Conservation (phyloP, 176 grass and related monocot genomes). For the Avena eriantha region DNA sequence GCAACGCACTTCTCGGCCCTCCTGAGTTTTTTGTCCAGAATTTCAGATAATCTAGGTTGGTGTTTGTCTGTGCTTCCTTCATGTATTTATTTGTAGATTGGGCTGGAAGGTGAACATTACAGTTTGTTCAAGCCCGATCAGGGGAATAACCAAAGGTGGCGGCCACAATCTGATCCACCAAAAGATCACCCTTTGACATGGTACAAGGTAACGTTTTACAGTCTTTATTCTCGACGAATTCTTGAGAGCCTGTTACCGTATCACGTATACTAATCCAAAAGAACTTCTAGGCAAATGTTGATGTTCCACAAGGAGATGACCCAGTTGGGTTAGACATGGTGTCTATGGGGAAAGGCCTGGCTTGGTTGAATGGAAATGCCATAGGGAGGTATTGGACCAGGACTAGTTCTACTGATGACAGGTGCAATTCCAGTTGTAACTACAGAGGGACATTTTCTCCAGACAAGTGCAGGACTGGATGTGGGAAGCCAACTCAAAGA, state of each 20-base stretch:
- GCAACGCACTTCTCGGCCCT: not conserved
- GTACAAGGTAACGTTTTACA: slow-evolving; percentile 81
- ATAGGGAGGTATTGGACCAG: slow-evolving; percentile 85
- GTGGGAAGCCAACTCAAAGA: slow-evolving; percentile 89
- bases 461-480: slow-evolving; percentile 83
- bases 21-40: slow-evolving; percentile 30
- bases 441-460: slow-evolving; percentile 82
- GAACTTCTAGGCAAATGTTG: slow-evolving; percentile 66
- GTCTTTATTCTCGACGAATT: slow-evolving; percentile 22
- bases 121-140: slow-evolving; percentile 66
- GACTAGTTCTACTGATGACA: slow-evolving; percentile 63
- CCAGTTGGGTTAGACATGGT: slow-evolving; percentile 87
- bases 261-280: slow-evolving; percentile 8
- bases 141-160: slow-evolving; percentile 63
- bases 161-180: slow-evolving; percentile 60
- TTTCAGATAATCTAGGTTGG: slow-evolving; percentile 6
- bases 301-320: slow-evolving; percentile 80
- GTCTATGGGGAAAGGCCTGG: slow-evolving; percentile 94
- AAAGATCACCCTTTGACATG: slow-evolving; percentile 87
- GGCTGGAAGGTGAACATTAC: slow-evolving; percentile 82
- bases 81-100: slow-evolving; percentile 68
- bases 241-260: slow-evolving; percentile 22
- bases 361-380: slow-evolving; percentile 94
- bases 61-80: slow-evolving; percentile 27
- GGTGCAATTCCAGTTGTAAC: slow-evolving; percentile 70